phyloP scores from a whole-genome alignment of 2,329 filamentous ascomycete species.

The Aspergillus neotritici region DNA sequence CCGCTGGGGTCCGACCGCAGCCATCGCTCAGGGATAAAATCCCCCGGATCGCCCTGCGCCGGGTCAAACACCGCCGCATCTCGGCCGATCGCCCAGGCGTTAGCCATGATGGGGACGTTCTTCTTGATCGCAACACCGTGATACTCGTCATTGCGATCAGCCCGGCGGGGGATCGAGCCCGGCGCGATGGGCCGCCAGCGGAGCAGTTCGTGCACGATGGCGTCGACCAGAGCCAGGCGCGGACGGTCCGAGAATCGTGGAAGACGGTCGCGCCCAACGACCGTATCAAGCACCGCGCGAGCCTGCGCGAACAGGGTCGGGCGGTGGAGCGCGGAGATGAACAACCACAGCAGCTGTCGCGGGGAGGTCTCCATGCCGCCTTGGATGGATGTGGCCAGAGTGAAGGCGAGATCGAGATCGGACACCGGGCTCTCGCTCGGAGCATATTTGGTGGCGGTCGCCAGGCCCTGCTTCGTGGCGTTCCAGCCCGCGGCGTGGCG shows the following conservation, averaged over 20 bases:
- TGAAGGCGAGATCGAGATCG: slow-evolving; percentile 44
- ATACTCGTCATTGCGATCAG: slow-evolving; percentile 44
- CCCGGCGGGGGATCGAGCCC: slow-evolving; percentile 44
- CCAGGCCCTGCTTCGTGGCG: slow-evolving; percentile 22
- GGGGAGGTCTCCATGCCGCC: slow-evolving; percentile 49
- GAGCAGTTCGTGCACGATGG: slow-evolving; percentile 32
- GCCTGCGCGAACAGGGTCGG: slow-evolving; percentile 38
- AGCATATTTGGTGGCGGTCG: slow-evolving; percentile 35
- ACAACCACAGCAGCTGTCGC: slow-evolving; percentile 44
- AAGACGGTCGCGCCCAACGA: slow-evolving; percentile 27
- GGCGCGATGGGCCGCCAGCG: slow-evolving; percentile 42
- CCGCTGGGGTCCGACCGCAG: slow-evolving; percentile 4
- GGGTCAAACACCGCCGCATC: slow-evolving; percentile 35
- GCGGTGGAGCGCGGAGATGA: slow-evolving; percentile 45
- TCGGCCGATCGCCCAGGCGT: slow-evolving; percentile 43
- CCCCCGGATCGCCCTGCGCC: slow-evolving; percentile 10
- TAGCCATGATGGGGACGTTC: slow-evolving; percentile 44
- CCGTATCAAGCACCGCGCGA: slow-evolving; percentile 30
- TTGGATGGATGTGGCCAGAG: slow-evolving; percentile 45
- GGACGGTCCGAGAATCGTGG: slow-evolving; percentile 30
- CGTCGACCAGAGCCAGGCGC: slow-evolving; percentile 28
- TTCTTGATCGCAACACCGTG: slow-evolving; percentile 44
- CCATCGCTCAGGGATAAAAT: slow-evolving; percentile 19
- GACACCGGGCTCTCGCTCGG: slow-evolving; percentile 21
- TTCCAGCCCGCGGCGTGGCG: slow-evolving; percentile 20